These are phyloP conservation scores for Trichoderma erinaceum DNA, from an alignment of 495 filamentous ascomycete species.

Conservation along the genomic window DNA sequence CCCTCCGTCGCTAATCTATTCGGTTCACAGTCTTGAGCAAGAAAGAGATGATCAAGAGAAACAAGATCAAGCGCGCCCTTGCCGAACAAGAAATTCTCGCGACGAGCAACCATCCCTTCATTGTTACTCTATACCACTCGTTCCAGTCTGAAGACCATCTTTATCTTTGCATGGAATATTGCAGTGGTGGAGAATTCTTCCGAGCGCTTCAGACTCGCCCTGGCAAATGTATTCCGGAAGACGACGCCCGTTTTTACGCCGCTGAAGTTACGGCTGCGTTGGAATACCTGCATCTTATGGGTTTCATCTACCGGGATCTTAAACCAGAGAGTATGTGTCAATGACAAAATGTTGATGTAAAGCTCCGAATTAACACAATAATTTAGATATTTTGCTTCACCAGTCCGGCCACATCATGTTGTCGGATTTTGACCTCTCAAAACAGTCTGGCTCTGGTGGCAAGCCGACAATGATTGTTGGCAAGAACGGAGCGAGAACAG, in stretches of 20 bases:
- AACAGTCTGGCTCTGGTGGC: constrained; percentile 94
- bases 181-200: constrained; percentile 97
- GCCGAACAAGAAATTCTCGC: constrained; percentile 97
- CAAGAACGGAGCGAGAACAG: constrained; percentile 70
- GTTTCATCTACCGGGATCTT: constrained; percentile 96
- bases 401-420: constrained; percentile 99
- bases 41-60: constrained; percentile 99
- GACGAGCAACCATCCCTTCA: constrained; percentile 98
- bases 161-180: constrained; percentile 99
- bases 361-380: background rate
- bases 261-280: constrained; percentile 96
- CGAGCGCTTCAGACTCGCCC: constrained; percentile 92
- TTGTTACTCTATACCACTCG: constrained; percentile 95
- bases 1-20: background rate
- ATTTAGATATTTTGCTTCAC: constrained; percentile 88
- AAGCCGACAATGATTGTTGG: constrained; percentile 95
- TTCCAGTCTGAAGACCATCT: constrained; percentile 99
- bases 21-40: constrained; percentile 77
- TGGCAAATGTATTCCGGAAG: constrained; percentile 93
- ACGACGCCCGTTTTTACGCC: constrained; percentile 95
- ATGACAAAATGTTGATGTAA: background rate
- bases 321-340: constrained; percentile 85
- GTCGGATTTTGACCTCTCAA: constrained; percentile 96
- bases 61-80: constrained; percentile 98
- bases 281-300: constrained; percentile 97